A percentile compares a stretch with the other conserved stretches of the same genome.
Evolutionary conservation across 495 filamentous ascomycete species (phyloP).

Genomic region (Penicillium cosmopolitanum): DNA sequence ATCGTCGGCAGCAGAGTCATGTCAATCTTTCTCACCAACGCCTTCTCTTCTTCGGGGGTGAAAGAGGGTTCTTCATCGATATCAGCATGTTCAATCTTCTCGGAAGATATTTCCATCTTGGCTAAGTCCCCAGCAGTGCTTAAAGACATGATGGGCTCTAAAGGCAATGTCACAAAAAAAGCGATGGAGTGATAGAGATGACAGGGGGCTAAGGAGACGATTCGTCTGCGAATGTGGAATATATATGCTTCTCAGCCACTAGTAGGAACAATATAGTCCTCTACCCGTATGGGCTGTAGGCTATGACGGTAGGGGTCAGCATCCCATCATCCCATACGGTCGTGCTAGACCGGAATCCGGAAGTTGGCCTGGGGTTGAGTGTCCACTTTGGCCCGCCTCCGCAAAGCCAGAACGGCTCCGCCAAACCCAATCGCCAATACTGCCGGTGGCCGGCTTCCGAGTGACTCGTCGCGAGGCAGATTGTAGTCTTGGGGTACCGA

Average conservation of each 20-base stretch:
- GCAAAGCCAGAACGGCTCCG: slow-evolving; percentile 6
- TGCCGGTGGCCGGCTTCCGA: slow-evolving; percentile 16
- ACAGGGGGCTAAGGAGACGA: neutral
- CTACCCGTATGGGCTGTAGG: neutral
- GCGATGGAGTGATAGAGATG: neutral
- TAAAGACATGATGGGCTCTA: slow-evolving; percentile 7
- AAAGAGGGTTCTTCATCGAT: slow-evolving; percentile 11
- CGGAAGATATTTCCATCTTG: slow-evolving; percentile 18
- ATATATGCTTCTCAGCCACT: neutral
- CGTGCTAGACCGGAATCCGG: neutral
- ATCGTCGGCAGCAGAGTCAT: slow-evolving; percentile 50
- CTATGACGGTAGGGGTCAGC: slow-evolving; percentile 10
- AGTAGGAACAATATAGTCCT: neutral
- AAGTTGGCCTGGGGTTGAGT: slow-evolving; percentile 10
- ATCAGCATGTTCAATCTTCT: slow-evolving; percentile 27
- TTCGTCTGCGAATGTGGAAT: neutral
- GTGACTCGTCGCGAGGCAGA: slow-evolving; percentile 4
- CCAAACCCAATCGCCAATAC: slow-evolving; percentile 7
- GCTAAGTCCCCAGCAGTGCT: slow-evolving; percentile 9
- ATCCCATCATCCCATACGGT: slow-evolving; percentile 11
- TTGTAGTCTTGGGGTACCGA: neutral
- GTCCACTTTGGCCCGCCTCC: slow-evolving; percentile 14
- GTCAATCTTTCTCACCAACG: slow-evolving; percentile 53
- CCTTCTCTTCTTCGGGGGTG: slow-evolving; percentile 28
- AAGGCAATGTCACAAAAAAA: neutral